Evolutionary conservation across 1,139 yeast genomes (phyloP), one percentile per base, ranked within the genome.

Genomic region (Blastobotrys illinoisensis): DNA sequence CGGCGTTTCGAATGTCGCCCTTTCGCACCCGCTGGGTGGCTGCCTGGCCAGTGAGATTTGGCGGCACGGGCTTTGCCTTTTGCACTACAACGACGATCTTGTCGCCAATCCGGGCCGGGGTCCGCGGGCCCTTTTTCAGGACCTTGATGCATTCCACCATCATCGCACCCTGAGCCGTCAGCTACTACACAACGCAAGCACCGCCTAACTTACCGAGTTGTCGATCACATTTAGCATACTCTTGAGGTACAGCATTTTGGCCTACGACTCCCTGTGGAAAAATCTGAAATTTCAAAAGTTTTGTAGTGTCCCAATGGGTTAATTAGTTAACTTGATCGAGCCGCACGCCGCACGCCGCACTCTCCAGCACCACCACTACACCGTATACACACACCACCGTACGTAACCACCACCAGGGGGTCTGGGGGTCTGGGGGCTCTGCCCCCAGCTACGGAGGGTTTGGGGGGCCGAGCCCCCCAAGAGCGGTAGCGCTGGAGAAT

Each of bases 81-180:
- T 95, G 95, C 49, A 93, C 95, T 54, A 95, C 99, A 57, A 90
- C 95, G 20, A 95, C 96, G 61, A 93, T 87, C 70, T 86, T 88
- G 71, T 93, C 99, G 47, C 78, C 98, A 21, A 90, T 83, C 55
- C 80, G 76, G 49, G 96, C 99, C 62, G 83, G 85, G 67, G 86
- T 86, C 70, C 79, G 82, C 40, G 97, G 97, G 1, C 86, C 83
- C 67, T 93, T 96, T 62, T 96, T 85, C 60, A 93, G 78, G 19
- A 93, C 97, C 72, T 91, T 93, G 76, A 93, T 90, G 71, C 99
- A 93, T 74, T 93, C 99, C 21, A 88, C 99, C 57, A 90, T 75
- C 69, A 87, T 89, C 4, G 98, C 99, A 32, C 99, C 97, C 60
- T 71, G 23, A 43, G 3, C 20, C 9, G 47, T 28, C 24, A 26